A percentile compares a stretch with the other conserved stretches of the same genome.
phyloP scores from a whole-genome alignment of 495 filamentous ascomycete genomes.

The Entonaema liquescens region DNA sequence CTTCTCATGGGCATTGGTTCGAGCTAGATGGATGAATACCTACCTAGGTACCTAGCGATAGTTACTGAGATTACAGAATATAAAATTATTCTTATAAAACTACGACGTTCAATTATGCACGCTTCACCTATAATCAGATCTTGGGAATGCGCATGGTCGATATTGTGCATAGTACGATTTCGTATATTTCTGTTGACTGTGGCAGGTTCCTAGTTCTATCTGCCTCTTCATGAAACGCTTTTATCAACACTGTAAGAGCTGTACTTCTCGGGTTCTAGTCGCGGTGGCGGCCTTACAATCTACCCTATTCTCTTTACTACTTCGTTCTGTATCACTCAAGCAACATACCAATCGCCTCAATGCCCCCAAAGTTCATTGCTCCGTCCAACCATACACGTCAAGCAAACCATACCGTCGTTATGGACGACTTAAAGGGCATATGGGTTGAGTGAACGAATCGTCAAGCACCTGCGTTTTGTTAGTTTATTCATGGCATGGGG shows the following conservation, averaged over 20 bases:
- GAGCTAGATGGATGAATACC: not conserved
- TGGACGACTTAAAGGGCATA: slow-evolving; percentile 76
- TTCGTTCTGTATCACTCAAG: slow-evolving; percentile 30
- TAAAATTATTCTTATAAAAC: not conserved
- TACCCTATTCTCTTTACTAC: slow-evolving; percentile 36
- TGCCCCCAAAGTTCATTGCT: slow-evolving; percentile 21
- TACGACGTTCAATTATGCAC: not conserved
- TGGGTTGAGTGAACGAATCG: slow-evolving; percentile 96
- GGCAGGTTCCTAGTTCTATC: slow-evolving; percentile 40
- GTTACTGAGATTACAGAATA: no score
- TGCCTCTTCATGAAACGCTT: slow-evolving; percentile 38
- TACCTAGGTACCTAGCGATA: not conserved
- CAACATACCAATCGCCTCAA: slow-evolving; percentile 27
- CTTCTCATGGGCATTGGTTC: not conserved
- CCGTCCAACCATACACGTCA: slow-evolving; percentile 22
- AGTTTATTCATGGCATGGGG: slow-evolving; percentile 42
- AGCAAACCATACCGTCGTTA: slow-evolving; percentile 20
- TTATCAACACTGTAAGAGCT: slow-evolving; percentile 44
- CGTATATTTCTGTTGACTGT: slow-evolving; percentile 41
- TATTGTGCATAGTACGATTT: slow-evolving; percentile 21
- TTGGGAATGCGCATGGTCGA: not conserved
- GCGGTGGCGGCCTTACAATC: slow-evolving; percentile 31
- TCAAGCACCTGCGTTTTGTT: slow-evolving; percentile 78
- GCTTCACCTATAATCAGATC: not conserved
- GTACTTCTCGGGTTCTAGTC: slow-evolving; percentile 22